Conservation (phyloP, 495 filamentous ascomycete species). For the Margaritispora aquatica region DNA sequence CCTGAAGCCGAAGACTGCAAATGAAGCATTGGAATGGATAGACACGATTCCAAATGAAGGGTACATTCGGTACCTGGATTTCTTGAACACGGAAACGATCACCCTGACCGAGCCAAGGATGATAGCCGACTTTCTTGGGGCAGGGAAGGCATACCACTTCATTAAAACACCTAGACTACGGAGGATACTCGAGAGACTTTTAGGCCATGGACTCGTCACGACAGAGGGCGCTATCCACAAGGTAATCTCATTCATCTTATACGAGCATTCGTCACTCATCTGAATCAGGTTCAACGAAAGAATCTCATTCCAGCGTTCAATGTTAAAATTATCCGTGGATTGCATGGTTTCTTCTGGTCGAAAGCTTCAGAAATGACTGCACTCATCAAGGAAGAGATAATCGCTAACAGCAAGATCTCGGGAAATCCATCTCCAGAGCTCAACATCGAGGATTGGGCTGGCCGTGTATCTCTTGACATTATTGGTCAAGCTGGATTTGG, state of each 20-base stretch:
- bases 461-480: slow-evolving; percentile 44
- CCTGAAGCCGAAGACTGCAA: background rate
- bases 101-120: slow-evolving; percentile 22
- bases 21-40: slow-evolving; percentile 17
- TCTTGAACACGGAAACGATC: slow-evolving; percentile 24
- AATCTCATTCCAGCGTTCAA: slow-evolving; percentile 40
- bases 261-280: background rate
- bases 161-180: slow-evolving; percentile 20
- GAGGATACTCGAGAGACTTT: slow-evolving; percentile 14
- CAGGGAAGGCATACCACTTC: slow-evolving; percentile 25
- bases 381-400: slow-evolving; percentile 35
- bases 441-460: slow-evolving; percentile 42
- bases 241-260: background rate
- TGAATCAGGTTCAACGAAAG: slow-evolving; percentile 34
- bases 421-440: slow-evolving; percentile 25
- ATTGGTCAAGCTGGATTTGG: slow-evolving; percentile 46
- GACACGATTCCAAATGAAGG: slow-evolving; percentile 28
- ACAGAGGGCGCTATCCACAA: slow-evolving; percentile 22
- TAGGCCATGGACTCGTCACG: slow-evolving; percentile 24
- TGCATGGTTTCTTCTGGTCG: slow-evolving; percentile 44
- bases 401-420: slow-evolving; percentile 4
- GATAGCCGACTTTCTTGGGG: slow-evolving; percentile 22
- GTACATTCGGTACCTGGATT: slow-evolving; percentile 23
- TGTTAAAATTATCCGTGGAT: slow-evolving; percentile 34
- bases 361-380: slow-evolving; percentile 39